phyloP scores from a whole-genome alignment of 2,329 filamentous ascomycete genomes.

The Tolypocladium album region DNA sequence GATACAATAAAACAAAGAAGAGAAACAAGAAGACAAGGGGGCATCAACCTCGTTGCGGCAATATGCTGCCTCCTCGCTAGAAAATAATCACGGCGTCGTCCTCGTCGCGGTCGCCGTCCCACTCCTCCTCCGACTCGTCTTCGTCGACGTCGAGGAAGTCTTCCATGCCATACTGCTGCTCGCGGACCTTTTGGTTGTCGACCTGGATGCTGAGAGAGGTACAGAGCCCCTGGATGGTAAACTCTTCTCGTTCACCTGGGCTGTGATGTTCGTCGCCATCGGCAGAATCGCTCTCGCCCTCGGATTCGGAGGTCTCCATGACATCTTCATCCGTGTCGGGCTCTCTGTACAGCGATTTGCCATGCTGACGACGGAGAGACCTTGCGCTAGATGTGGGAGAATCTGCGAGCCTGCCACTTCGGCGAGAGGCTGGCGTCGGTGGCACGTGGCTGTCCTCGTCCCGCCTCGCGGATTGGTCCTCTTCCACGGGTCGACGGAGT shows the following conservation, averaged over 20 bases:
- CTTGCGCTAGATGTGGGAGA: conserved; percentile 8
- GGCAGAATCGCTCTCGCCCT: conserved; percentile 4
- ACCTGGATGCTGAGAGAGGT: conserved; percentile 60
- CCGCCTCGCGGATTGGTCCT: neutral
- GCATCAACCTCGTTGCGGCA: neutral
- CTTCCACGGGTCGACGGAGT: conserved; percentile 8
- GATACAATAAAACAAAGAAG: neutral
- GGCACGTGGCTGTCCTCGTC: conserved; percentile 9
- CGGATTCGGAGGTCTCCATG: conserved; percentile 13
- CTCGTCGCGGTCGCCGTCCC: conserved; percentile 45
- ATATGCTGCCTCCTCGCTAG: conserved; percentile 4
- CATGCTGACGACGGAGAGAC: conserved; percentile 5
- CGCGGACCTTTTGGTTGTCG: conserved; percentile 64
- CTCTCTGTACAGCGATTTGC: conserved; percentile 28
- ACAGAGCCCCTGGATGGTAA: conserved; percentile 57
- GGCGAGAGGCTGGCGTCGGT: conserved; percentile 19
- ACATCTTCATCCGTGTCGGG: conserved; percentile 35
- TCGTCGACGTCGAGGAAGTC: conserved; percentile 57
- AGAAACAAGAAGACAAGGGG: neutral
- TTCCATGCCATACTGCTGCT: conserved; percentile 57
- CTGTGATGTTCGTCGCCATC: neutral
- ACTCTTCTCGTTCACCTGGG: neutral
- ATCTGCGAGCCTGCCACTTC: conserved; percentile 25
- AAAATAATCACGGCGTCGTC: conserved; percentile 22
- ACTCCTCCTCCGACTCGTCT: conserved; percentile 45